phyloP scores from a whole-genome alignment of 495 filamentous ascomycete genomes.

The Trichodelitschia bisporula region DNA sequence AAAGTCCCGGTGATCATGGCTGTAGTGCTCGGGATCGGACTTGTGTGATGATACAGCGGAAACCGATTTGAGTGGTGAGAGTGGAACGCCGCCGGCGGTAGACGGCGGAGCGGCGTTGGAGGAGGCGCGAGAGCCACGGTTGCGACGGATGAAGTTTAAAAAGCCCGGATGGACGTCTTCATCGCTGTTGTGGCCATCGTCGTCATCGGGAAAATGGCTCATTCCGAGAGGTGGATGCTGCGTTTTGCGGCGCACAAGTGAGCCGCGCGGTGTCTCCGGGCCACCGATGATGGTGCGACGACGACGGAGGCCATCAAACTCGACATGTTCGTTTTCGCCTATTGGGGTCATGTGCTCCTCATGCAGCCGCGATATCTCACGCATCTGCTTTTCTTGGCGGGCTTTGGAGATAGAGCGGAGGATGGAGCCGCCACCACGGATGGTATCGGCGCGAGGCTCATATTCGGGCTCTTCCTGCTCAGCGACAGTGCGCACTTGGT shows the following conservation, averaged over 20 bases:
- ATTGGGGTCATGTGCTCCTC: conserved; percentile 63
- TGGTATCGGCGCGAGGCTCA: conserved; percentile 89
- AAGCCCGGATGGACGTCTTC: conserved; percentile 18
- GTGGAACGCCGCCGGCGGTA: too few relatives aligned
- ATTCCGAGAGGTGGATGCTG: conserved; percentile 70
- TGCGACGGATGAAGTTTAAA: conserved; percentile 19
- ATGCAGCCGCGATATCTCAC: conserved; percentile 55
- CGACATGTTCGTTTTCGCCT: conserved; percentile 48
- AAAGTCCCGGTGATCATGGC: too few relatives aligned
- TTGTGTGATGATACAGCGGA: too few relatives aligned
- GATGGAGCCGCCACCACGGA: conserved; percentile 77
- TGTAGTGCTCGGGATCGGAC: too few relatives aligned
- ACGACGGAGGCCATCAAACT: conserved; percentile 84
- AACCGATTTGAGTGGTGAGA: neutral
- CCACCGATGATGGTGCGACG: conserved; percentile 46
- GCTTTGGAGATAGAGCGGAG: conserved; percentile 58
- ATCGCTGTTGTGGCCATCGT: conserved; percentile 26
- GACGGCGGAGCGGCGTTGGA: too few relatives aligned
- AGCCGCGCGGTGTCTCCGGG: conserved; percentile 19
- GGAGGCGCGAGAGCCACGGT: conserved; percentile 2
- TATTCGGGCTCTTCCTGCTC: conserved; percentile 86
- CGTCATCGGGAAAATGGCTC: conserved; percentile 52
- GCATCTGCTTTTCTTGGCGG: conserved; percentile 51
- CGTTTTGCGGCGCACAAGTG: conserved; percentile 21
- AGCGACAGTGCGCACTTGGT: conserved; percentile 84